Conservation (phyloP, 345 rosid species). For the Cardamine chenopodiifolia region DNA sequence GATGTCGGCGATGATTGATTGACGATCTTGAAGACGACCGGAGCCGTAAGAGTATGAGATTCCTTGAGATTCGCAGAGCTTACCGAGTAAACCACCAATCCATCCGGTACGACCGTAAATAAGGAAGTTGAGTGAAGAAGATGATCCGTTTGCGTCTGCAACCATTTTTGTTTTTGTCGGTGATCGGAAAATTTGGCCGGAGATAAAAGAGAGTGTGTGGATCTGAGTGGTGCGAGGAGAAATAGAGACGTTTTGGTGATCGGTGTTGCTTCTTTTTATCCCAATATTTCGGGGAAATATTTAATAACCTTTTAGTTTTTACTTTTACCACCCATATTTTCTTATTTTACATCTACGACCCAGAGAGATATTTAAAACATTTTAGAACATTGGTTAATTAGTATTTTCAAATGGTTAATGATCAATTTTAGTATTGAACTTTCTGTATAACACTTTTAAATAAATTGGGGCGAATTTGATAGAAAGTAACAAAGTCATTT, state of each 20-base stretch:
- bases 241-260: conserved; percentile 12
- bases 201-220: background rate
- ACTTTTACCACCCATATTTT: conserved; percentile 15
- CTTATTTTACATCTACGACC: background rate
- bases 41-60: conserved; percentile 71
- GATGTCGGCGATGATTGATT: conserved; percentile 65
- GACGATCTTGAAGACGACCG: conserved; percentile 82
- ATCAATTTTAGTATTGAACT: background rate
- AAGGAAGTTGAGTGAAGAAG: conserved; percentile 61
- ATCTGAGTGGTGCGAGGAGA: conserved; percentile 21
- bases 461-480: background rate
- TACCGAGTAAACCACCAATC: conserved; percentile 89
- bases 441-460: background rate
- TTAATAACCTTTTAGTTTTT: background rate
- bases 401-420: too few species aligned
- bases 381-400: background rate
- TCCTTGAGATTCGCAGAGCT: conserved; percentile 66
- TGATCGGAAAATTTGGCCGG: conserved; percentile 12
- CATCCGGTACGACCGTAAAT: conserved; percentile 94
- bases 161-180: conserved; percentile 49
- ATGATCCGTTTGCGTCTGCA: conserved; percentile 55
- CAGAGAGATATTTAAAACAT: background rate
- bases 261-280: conserved; percentile 41
- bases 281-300: conserved; percentile 1
- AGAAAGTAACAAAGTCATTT: too few species aligned